Percentiles rank a stretch among this genome's conserved stretches.
These are phyloP conservation scores for Pisolithus tinctorius DNA, from an alignment of 768 basidiomycete species.

Conservation along the genomic window DNA sequence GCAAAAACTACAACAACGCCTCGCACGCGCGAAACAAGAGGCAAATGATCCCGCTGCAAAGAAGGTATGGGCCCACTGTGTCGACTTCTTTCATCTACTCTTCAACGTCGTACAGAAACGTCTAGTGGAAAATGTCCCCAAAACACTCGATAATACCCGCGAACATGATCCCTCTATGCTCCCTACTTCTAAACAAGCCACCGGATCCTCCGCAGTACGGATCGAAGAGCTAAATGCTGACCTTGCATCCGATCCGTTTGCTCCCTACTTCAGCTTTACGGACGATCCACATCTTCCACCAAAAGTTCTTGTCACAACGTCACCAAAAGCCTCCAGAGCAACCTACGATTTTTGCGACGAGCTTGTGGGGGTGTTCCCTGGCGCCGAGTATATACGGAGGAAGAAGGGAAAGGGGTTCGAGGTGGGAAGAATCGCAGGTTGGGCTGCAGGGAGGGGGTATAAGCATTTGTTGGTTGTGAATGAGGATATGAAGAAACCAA, in stretches of 20 bases:
- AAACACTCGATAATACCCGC: constrained; percentile 89
- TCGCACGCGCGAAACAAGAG: constrained; percentile 74
- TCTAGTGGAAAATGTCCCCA: constrained; percentile 75
- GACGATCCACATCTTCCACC: constrained; percentile 70
- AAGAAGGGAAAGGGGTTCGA: constrained; percentile 90
- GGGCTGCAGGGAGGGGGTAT: constrained; percentile 87
- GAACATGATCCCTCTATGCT: constrained; percentile 59
- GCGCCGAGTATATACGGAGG: constrained; percentile 80
- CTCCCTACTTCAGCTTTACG: constrained; percentile 64
- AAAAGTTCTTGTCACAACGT: constrained; percentile 88
- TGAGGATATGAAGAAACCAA: constrained; percentile 91
- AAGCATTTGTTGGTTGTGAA: constrained; percentile 90
- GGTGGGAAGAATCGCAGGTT: constrained; percentile 83
- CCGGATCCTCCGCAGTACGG: constrained; percentile 29
- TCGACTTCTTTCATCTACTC: not conserved
- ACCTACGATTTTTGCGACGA: constrained; percentile 95
- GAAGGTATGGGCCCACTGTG: constrained; percentile 45
- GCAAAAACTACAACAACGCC: constrained; percentile 71
- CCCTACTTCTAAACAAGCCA: constrained; percentile 26
- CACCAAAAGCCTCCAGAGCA: constrained; percentile 76
- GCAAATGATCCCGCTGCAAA: constrained; percentile 68
- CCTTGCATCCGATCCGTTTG: constrained; percentile 69
- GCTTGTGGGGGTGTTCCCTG: constrained; percentile 82
- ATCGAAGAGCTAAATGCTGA: constrained; percentile 60
- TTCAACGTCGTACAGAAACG: not conserved